Evolutionary conservation across 2,329 filamentous ascomycete species (phyloP), one percentile per base, ranked within the genome.

Genomic region (Ramularia collo-cygni): DNA sequence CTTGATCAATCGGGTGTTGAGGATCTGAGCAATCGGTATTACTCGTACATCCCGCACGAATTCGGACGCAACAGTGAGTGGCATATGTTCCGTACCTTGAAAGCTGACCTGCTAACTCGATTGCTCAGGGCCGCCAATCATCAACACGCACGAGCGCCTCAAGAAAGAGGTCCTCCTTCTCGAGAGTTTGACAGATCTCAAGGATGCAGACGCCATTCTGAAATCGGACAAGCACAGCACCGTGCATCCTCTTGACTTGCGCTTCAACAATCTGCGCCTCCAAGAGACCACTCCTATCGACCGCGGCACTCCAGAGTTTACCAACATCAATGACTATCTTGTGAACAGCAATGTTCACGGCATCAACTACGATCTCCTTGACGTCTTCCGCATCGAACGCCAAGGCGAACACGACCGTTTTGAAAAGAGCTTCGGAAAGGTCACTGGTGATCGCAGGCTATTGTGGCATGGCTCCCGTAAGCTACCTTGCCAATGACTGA

Each of bases 401-500:
- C 59, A 76, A 12, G 84, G 83, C 29, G 88, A 94, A 62, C 64
- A 69, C 5, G 73, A 79, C 1, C 80, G 84, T 1, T 89, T 90
- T 55, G 63, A 77, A 4, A 64, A 73, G 29, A 77, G 74, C 30
- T 38, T 60, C 6, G 80, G 71, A 44, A 62, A 74, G 15, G 71
- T 67, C 2, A 54, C 72, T 34, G 75, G 74, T 34, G 76, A 92
- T 57, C 77, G 83, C 16, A 78, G 85, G 13, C 76, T 94, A 1
- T 72, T 95, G 2, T 95, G 88, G 88, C 88, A 94, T 58, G 87
- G 88, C 12, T 89, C 84, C 12, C 79, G 86, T 24, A n/a, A n/a
- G n/a, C n/a, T n/a, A n/a, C n/a, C n/a, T n/a, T n/a, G n/a, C n/a
- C n/a, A n/a, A n/a, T n/a, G n/a, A n/a, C n/a, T n/a, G n/a, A n/a